These are phyloP conservation scores for Arthrobotrys entomopaga DNA, from an alignment of 2,329 filamentous ascomycete genomes.

Conservation along the genomic window DNA sequence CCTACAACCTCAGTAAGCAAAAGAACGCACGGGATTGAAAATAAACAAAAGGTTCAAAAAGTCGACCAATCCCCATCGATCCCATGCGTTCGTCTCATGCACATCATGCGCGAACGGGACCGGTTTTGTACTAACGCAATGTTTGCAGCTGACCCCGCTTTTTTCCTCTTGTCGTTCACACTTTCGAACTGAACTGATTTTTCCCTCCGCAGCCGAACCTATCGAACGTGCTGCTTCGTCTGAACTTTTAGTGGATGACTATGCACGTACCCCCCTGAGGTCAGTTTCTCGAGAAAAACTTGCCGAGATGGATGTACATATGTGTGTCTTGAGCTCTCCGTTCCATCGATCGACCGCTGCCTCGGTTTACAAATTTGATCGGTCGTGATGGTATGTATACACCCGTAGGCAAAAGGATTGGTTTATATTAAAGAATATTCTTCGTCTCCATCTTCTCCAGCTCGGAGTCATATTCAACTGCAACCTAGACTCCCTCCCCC, in stretches of 20 bases:
- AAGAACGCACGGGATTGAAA: background rate
- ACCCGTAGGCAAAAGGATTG: background rate
- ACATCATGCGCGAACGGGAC: constrained; percentile 15
- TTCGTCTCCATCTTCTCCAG: background rate
- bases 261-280: no score
- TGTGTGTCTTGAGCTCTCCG: no score
- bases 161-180: constrained; percentile 39
- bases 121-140: background rate
- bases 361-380: no score
- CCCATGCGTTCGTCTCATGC: constrained; percentile 53
- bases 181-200: background rate
- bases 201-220: constrained; percentile 28
- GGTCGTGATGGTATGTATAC: no score
- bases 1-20: background rate
- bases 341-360: no score
- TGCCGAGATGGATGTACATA: no score
- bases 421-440: background rate
- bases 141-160: constrained; percentile 55
- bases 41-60: background rate
- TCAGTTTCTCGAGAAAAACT: no score
- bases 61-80: constrained; percentile 25
- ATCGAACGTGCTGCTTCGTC: constrained; percentile 51
- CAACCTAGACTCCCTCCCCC: background rate
- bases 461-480: background rate
- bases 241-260: constrained; percentile 43